Base-by-base conservation (phyloP, 257 asterid species). In the Jaltomata sinuosa region DNA sequence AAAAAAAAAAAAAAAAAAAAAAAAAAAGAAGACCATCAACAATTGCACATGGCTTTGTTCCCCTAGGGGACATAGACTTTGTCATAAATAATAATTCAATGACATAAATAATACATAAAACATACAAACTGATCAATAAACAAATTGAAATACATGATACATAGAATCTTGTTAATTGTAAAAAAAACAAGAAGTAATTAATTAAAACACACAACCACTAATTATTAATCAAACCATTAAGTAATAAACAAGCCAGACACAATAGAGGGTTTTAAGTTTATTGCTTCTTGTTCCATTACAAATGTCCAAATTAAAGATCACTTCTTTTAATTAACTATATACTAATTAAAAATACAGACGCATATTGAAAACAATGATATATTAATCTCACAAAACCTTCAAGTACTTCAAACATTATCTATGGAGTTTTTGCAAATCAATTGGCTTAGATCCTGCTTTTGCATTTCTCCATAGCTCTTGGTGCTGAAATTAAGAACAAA, bases 401-500 rank as follows among this genome's bases (percentile, higher is more conserved):
- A 15, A n/a, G n/a, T n/a, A 34, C 84, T 55, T 87, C 85, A 22
- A 57, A 6, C 59, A 78, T 69, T 36, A 11, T 76, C 55, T 74
- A 72, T 81, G 61, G 81, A 27, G 25, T 27, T 47, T 42, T 47
- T 11, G 78, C 78, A 78, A n/a, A 59, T 36, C 53, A 38, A 36
- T 18, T 69, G 52, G 19, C 18, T 86, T 84, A 91, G 87, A 88
- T 52, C 84, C 93, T 90, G 91, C 84, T 91, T 93, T 91, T 92
- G 94, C 98, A 92, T 88, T 94, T 94, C 93, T 94, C 98, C 98
- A 92, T 90, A 80, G 97, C 93, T 85, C 95, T 91, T 87, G 98
- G 97, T 1, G 97, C 97, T 94, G 90, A 85, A 86, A 85, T 83
- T 15, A 5, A 6, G 14, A 8, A 52, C 38, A 36, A 19, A 71